Conservation (phyloP, 169 alveolate genomes). For the Babesia ovis region DNA sequence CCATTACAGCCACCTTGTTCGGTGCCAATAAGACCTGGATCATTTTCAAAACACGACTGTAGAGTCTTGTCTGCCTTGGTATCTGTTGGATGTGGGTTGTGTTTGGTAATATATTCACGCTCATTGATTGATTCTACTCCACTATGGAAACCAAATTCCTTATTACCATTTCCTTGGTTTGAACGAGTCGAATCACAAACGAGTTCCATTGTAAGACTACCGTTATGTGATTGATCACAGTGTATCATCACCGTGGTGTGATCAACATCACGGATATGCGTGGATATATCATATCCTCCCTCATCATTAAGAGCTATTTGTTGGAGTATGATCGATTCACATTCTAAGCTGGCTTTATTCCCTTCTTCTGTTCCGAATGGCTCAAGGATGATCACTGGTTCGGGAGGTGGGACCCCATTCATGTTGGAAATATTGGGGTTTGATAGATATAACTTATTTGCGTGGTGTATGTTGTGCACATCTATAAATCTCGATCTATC, state of each 20-base stretch:
- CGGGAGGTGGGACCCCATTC: not conserved
- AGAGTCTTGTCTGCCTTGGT: too few species aligned
- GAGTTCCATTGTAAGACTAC: not conserved
- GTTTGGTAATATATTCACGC: not conserved
- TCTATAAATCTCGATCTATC: too few species aligned
- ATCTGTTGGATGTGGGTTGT: too few species aligned
- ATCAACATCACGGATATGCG: not conserved
- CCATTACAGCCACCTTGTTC: too few species aligned
- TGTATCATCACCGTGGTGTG: not conserved
- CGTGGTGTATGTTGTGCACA: too few species aligned
- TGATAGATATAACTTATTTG: too few species aligned
- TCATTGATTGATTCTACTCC: not conserved
- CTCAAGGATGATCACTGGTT: conserved; percentile 11
- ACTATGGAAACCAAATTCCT: not conserved
- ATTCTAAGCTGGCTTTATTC: not conserved
- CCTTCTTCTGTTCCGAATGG: conserved; percentile 26
- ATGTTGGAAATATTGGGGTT: too few species aligned
- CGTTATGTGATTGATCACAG: not conserved
- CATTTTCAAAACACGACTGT: too few species aligned
- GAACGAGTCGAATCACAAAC: not conserved
- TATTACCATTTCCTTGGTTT: not conserved
- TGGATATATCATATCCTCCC: conserved; percentile 10
- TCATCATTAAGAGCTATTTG: not conserved
- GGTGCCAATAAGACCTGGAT: too few species aligned
- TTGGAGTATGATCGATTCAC: conserved; percentile 16